Base-by-base conservation (phyloP, 352 stramenopile genomes). In the Saprolegnia diclina region DNA sequence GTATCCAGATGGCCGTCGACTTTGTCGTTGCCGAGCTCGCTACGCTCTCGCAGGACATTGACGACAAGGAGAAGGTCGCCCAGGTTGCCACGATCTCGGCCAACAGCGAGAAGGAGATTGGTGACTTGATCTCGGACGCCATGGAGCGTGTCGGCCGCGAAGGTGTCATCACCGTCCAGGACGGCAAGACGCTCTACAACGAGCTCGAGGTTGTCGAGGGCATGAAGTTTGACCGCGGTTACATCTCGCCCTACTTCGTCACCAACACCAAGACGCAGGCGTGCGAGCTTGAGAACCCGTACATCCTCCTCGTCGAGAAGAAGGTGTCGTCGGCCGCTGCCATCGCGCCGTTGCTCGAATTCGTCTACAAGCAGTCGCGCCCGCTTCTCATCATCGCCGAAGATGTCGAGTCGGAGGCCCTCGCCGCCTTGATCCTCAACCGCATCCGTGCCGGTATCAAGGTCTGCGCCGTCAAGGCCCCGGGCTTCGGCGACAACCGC, bases 71-170 rank as follows among this genome's bases (percentile, higher is more conserved):
- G 74, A 98, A 99, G 80, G 96, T 99, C 40, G 90, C 94, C 19
- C 97, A 99, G 80, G 97, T 99, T 26, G 98, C 95, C 64, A 99
- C 97, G 29, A 99, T 99, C 77, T 99, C 96, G 64, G 97, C 98
- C 69, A 99, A 99, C 83, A 96, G 91, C 70, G 97, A 99, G 78
- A 84, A 76, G 22, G 96, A 99, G 78, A 99, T 99, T 77, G 98
- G 98, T 71, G 79, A 89, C 64, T 83, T 99, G 40, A 99, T 99
- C 76, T 91, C 83, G 56, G 97, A 99, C 77, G 98, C 98, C 71
- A 99, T 99, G 97, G 97, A 99, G 80, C 87, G 96, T 59, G 98
- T 99, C 32, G 97, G 97, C 72, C 99, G 99, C 80, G 97, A 99
- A 72, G 98, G 98, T 65, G 95, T 98, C 32, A 98, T 98, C 80